These are phyloP conservation scores for Seiridium cupressi DNA, from an alignment of 2,329 filamentous ascomycete species.

Conservation along the genomic window DNA sequence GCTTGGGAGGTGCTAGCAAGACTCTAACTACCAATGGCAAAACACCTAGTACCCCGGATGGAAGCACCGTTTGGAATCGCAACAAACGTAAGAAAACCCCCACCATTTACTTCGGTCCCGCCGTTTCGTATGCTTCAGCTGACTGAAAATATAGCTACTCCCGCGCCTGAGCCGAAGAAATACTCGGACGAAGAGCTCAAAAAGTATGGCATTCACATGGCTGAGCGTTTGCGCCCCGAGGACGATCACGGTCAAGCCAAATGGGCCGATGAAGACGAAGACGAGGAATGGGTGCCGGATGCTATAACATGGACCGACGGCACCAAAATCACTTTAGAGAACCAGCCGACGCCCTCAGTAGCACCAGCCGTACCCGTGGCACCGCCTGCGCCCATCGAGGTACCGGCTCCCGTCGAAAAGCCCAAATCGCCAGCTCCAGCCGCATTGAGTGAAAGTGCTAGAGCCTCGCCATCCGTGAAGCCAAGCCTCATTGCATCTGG, in stretches of 20 bases:
- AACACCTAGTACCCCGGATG: slow-evolving; percentile 62
- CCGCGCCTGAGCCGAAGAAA: slow-evolving; percentile 72
- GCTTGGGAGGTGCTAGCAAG: slow-evolving; percentile 50
- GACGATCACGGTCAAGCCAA: slow-evolving; percentile 78
- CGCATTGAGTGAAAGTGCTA: slow-evolving; percentile 21
- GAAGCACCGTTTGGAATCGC: slow-evolving; percentile 82
- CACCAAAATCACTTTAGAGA: slow-evolving; percentile 72
- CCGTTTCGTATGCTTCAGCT: not conserved
- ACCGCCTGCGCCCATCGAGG: slow-evolving; percentile 18
- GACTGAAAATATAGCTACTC: slow-evolving; percentile 44
- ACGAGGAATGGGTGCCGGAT: slow-evolving; percentile 84
- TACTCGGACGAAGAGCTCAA: slow-evolving; percentile 85
- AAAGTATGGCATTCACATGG: slow-evolving; percentile 83
- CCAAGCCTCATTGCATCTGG: slow-evolving; percentile 48
- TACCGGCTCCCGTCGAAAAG: slow-evolving; percentile 35
- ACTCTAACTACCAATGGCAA: slow-evolving; percentile 55
- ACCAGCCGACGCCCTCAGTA: slow-evolving; percentile 40
- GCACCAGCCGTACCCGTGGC: slow-evolving; percentile 25
- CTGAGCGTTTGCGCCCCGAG: slow-evolving; percentile 73
- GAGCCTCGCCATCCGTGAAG: slow-evolving; percentile 39
- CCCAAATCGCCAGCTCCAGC: slow-evolving; percentile 42
- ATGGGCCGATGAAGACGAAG: slow-evolving; percentile 88
- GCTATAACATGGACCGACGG: slow-evolving; percentile 87
- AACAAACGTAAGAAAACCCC: slow-evolving; percentile 66
- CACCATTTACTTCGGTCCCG: not conserved